Percentiles rank a stretch among this genome's conserved stretches.
Conservation (phyloP, 2,329 filamentous ascomycete species). For the Cercospora sp. region DNA sequence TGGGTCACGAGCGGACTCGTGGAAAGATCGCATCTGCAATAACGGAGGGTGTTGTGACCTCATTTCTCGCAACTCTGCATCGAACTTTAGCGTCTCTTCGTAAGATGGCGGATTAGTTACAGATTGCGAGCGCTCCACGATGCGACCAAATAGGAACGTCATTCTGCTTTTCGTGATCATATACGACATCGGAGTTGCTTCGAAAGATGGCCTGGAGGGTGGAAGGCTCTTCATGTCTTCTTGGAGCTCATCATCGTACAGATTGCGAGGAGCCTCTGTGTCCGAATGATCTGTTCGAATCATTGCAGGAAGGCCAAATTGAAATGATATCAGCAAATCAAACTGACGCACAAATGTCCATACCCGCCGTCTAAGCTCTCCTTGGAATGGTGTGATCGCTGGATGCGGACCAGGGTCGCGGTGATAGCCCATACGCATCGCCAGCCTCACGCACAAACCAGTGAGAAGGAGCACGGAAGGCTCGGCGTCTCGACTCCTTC, state of each 20-base stretch:
- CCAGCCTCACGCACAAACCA: conserved; percentile 60
- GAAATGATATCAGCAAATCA: conserved; percentile 76
- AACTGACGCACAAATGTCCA: conserved; percentile 70
- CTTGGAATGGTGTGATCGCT: conserved; percentile 70
- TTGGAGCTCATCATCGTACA: conserved; percentile 78
- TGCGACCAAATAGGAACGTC: conserved; percentile 67
- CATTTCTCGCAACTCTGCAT: conserved; percentile 57
- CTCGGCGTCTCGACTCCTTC: conserved; percentile 71
- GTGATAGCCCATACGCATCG: conserved; percentile 76
- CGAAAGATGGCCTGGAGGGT: conserved; percentile 63
- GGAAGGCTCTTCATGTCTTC: conserved; percentile 68
- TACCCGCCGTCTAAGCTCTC: conserved; percentile 65
- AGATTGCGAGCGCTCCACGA: conserved; percentile 66
- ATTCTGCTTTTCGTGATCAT: conserved; percentile 73
- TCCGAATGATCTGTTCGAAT: conserved; percentile 74
- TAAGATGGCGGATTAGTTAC: conserved; percentile 60
- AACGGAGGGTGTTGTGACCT: conserved; percentile 73
- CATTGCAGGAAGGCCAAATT: conserved; percentile 63
- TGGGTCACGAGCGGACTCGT: conserved; percentile 71
- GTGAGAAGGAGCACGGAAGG: conserved; percentile 63
- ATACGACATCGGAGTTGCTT: conserved; percentile 75
- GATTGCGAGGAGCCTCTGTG: conserved; percentile 71
- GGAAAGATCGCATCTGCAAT: conserved; percentile 71
- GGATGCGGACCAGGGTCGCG: conserved; percentile 74
- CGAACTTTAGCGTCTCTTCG: conserved; percentile 62